These are phyloP conservation scores for Tuber borchii DNA, from an alignment of 495 filamentous ascomycete genomes.

Conservation along the genomic window DNA sequence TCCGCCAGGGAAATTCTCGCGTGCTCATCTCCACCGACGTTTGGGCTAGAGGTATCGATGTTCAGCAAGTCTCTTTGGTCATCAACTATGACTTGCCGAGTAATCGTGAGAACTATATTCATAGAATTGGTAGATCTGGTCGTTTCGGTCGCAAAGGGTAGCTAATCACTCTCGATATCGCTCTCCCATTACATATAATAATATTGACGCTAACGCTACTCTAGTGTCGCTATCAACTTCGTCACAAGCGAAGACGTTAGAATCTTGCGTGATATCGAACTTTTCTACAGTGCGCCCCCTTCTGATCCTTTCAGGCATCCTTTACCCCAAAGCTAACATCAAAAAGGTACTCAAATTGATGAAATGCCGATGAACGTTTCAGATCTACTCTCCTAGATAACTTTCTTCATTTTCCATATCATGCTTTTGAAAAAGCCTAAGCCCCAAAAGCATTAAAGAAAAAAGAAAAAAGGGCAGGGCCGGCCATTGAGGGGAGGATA, in stretches of 20 bases:
- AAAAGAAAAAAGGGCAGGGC: constrained; percentile 9
- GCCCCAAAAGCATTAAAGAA: not conserved
- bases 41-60: constrained; percentile 96
- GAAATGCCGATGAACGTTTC: constrained; percentile 99
- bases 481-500: constrained; percentile 32
- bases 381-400: constrained; percentile 50
- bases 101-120: constrained; percentile 99
- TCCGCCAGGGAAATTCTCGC: constrained; percentile 89
- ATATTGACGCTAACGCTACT: not conserved
- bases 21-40: constrained; percentile 98
- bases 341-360: constrained; percentile 79
- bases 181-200: not conserved
- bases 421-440: constrained; percentile 3
- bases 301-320: not conserved
- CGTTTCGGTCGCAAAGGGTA: constrained; percentile 85
- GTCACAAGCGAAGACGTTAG: constrained; percentile 96
- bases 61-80: constrained; percentile 97
- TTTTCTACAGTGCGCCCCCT: constrained; percentile 55
- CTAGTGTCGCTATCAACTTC: constrained; percentile 95
- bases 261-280: constrained; percentile 94
- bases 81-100: constrained; percentile 98
- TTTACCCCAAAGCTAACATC: constrained; percentile 41
- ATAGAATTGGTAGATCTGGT: constrained; percentile 91
- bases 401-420: not conserved
- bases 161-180: not conserved